Evolutionary conservation across 805 yeast genomes (phyloP).

Genomic region (Yarrowia yakushimensis): DNA sequence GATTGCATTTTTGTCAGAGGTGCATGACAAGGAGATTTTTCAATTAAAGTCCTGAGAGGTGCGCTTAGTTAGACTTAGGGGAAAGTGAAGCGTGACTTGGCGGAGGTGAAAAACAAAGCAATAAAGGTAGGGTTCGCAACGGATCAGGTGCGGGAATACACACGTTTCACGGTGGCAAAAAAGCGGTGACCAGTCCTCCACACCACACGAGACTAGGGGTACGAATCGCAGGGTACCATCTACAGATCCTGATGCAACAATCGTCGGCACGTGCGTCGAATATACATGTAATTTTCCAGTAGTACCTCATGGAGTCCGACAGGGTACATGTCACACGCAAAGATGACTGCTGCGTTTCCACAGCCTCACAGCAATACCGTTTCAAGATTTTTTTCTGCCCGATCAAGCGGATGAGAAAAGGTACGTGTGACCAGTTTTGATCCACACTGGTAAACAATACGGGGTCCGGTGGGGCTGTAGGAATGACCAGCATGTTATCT

Average conservation of each 20-base stretch:
- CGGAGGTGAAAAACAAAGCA: not conserved
- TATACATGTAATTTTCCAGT: not conserved
- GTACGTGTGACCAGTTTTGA: slow-evolving; percentile 9
- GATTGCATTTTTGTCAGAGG: slow-evolving; percentile 20
- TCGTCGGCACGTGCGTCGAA: not conserved
- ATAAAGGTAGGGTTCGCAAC: not conserved
- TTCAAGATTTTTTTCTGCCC: not conserved
- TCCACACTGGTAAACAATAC: not conserved
- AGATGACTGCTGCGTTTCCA: slow-evolving; percentile 9
- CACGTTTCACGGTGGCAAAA: not conserved
- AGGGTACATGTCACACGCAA: slow-evolving; percentile 3
- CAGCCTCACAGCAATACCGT: slow-evolving; percentile 14
- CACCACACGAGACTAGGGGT: too few species aligned
- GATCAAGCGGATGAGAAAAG: not conserved
- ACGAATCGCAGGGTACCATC: too few species aligned
- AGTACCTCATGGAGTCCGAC: slow-evolving; percentile 1
- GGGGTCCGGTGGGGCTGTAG: not conserved
- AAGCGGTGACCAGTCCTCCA: too few species aligned
- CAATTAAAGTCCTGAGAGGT: not conserved
- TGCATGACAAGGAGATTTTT: slow-evolving; percentile 15
- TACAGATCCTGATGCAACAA: too few species aligned
- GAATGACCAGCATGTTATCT: not conserved
- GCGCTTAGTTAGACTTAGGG: slow-evolving; percentile 7
- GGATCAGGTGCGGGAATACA: not conserved
- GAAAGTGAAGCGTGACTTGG: not conserved